phyloP scores from a whole-genome alignment of 2,329 filamentous ascomycete genomes.

The Ciborinia camelliae region DNA sequence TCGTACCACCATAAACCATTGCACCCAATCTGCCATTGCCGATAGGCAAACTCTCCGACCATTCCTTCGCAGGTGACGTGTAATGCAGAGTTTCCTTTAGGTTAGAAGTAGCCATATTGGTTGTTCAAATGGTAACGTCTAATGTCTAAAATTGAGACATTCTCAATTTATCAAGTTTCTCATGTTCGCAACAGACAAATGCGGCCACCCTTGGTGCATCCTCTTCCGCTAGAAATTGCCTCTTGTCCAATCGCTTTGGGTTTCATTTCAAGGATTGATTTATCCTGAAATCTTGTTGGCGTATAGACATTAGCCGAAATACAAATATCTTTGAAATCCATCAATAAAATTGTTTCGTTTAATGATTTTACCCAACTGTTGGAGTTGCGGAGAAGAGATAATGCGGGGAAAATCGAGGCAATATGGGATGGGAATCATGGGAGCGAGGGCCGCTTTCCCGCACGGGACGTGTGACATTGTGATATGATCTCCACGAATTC shows the following conservation, averaged over 20 bases:
- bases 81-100: constrained; percentile 31
- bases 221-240: neutral
- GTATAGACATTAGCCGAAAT: neutral
- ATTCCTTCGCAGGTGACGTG: constrained; percentile 34
- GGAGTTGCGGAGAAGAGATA: neutral
- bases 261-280: neutral
- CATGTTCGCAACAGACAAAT: neutral
- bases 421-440: neutral
- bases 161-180: neutral
- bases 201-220: neutral
- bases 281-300: neutral
- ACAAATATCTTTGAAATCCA: neutral
- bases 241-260: neutral
- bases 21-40: constrained; percentile 46
- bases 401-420: neutral
- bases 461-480: neutral
- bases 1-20: constrained; percentile 46
- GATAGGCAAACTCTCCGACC: constrained; percentile 44
- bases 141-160: neutral
- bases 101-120: neutral
- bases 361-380: neutral
- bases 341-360: neutral
- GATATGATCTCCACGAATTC: neutral
- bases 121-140: neutral
- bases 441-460: constrained; percentile 2